Evolutionary conservation across 768 basidiomycete species (phyloP).

Genomic region (Naganishia onofrii): DNA sequence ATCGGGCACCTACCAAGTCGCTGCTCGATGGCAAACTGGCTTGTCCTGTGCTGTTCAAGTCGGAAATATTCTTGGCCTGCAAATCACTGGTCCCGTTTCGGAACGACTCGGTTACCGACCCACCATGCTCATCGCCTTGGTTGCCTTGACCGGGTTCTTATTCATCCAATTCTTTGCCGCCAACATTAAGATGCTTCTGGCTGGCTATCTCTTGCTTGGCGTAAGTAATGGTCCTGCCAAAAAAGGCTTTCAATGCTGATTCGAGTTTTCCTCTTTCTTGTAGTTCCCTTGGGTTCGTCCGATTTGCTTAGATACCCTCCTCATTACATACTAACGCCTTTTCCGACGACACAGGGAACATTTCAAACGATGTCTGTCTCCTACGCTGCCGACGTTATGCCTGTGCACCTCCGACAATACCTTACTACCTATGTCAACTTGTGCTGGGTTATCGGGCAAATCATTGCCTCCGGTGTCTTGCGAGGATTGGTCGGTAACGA

Average conservation of each 20-base stretch:
- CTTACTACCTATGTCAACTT: slow-evolving; percentile 40
- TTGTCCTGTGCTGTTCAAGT: slow-evolving; percentile 44
- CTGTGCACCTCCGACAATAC: slow-evolving; percentile 43
- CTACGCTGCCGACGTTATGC: slow-evolving; percentile 50
- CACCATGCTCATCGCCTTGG: slow-evolving; percentile 37
- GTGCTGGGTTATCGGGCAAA: slow-evolving; percentile 37
- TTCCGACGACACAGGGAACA: slow-evolving; percentile 21
- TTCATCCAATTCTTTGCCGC: slow-evolving; percentile 40
- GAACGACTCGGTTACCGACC: slow-evolving; percentile 38
- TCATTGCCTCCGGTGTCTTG: slow-evolving; percentile 39
- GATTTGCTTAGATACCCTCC: too few species aligned
- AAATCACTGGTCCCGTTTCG: slow-evolving; percentile 38
- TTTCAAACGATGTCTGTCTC: slow-evolving; percentile 49
- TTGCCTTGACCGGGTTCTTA: slow-evolving; percentile 31
- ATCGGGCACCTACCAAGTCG: slow-evolving; percentile 23
- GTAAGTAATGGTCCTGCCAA: background rate
- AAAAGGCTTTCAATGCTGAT: background rate
- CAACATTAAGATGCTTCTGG: slow-evolving; percentile 29
- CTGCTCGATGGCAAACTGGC: slow-evolving; percentile 48
- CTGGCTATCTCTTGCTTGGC: slow-evolving; percentile 32
- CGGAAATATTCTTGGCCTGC: slow-evolving; percentile 48
- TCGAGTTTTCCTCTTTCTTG: background rate
- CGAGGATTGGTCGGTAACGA: slow-evolving; percentile 36
- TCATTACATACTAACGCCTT: too few species aligned
- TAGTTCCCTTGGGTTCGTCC: background rate